Percentiles rank a stretch among this genome's conserved stretches.
Evolutionary conservation across 2,329 filamentous ascomycete genomes (phyloP).

Genomic region (Calonectria pseudoreteaudii): DNA sequence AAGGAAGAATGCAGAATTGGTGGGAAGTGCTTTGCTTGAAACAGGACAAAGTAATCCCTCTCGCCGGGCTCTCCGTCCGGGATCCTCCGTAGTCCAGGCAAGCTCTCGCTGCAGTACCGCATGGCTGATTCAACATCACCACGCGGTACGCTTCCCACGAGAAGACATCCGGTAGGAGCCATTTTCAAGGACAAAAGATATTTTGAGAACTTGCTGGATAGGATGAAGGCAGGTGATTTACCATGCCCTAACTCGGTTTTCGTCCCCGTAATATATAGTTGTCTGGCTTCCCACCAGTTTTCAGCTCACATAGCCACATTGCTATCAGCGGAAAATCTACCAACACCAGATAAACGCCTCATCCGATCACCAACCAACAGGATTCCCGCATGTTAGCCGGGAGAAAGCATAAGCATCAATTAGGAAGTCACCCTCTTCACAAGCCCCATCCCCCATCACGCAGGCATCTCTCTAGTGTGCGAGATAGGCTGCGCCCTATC

Average conservation of each 20-base stretch:
- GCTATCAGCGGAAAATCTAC: not conserved
- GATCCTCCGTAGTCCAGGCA: not conserved
- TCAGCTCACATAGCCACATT: not conserved
- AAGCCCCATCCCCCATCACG: not conserved
- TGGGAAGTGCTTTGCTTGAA: conserved; percentile 8
- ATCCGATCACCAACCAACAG: not conserved
- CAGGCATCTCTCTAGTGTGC: not conserved
- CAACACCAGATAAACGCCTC: not conserved
- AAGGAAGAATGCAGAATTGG: not conserved
- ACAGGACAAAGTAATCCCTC: conserved; percentile 2
- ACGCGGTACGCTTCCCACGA: conserved; percentile 11
- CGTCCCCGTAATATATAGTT: not conserved
- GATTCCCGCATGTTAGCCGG: not conserved
- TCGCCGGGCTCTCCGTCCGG: conserved; percentile 11
- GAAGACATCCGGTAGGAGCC: conserved; percentile 6
- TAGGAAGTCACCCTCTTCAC: not conserved
- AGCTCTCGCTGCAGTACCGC: not conserved
- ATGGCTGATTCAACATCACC: not conserved
- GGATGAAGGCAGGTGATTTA: not conserved
- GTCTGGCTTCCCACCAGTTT: not conserved
- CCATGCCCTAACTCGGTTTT: not conserved
- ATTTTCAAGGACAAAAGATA: not conserved
- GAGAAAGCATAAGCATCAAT: not conserved
- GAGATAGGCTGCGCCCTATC: too few species aligned
- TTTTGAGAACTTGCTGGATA: not conserved